Evolutionary conservation across 371 early-diverging fungal genomes (phyloP), one percentile per base, ranked within the genome.

Genomic region (Apophysomyces variabilis): DNA sequence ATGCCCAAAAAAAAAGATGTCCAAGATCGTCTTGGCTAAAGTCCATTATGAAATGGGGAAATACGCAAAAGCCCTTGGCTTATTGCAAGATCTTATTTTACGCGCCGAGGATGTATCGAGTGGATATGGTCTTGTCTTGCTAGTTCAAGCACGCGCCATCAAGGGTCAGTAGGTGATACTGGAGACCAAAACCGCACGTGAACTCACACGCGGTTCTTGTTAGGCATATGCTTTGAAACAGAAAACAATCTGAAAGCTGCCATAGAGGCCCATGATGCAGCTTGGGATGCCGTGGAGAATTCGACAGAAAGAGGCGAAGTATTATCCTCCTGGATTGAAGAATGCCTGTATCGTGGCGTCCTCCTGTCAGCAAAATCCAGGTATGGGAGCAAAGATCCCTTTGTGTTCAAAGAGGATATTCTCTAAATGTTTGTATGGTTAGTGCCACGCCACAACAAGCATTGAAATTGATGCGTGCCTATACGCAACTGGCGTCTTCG

Each of bases 241-340:
- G 68, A 77, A 38, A 80, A 73, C 35, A 70, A 84, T n/a, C 61
- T 76, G 54, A 59, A 69, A 9, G 80, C 67, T n/a, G 90, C 89
- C 5, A 61, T 85, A 37, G 81, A 73, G 5, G 72, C 77, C 1
- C 91, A 90, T 60, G 82, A 86, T 12, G 70, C 77, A 39, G 90
- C 85, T 13, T 68, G 83, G 54, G 44, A 59, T 21, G 76, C 83
- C 4, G 75, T 82, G 7, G 85, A 86, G 50, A 74, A 75, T 32
- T 66, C 74, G 46, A 18, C 54, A 5, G 54, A 50, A 21, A 50
- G 54, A 50, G 54, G 54, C 21, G 88, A 84, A 36, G 84, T 88
- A 66, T 72, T 88, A 59, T 72, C 74, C 8, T 77, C 76, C 62
- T 92, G 92, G 91, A 66, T 87, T 7, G 90, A 92, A 60, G 87